Conservation (phyloP, 257 asterid species). For the Parsonsia alboflavescens region DNA sequence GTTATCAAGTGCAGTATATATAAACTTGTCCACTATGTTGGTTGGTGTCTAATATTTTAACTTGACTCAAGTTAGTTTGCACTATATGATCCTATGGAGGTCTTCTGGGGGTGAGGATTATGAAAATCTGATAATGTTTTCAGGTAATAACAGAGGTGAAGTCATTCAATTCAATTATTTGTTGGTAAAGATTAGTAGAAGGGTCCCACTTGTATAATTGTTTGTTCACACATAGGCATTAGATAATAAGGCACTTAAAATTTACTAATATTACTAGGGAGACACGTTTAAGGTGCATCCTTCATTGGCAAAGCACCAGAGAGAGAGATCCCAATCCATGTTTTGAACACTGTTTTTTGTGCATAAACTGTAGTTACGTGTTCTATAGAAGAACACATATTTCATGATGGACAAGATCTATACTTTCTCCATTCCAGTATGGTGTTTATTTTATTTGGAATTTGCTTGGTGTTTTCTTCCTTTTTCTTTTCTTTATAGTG, state of each 20-base stretch:
- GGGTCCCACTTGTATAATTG: neutral
- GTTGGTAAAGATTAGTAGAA: neutral
- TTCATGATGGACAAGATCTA: constrained; percentile 7
- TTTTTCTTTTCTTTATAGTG: neutral
- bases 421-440: neutral
- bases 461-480: neutral
- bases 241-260: neutral
- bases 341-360: neutral
- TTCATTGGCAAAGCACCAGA: constrained; percentile 63
- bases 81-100: neutral
- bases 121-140: too few relatives aligned
- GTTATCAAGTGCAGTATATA: neutral
- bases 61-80: neutral
- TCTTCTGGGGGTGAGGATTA: neutral
- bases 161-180: constrained; percentile 1
- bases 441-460: neutral
- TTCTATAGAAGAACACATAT: neutral
- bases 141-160: neutral
- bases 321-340: constrained; percentile 4
- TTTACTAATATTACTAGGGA: neutral
- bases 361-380: neutral
- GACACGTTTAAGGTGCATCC: constrained; percentile 38
- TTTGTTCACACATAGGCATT: neutral
- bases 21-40: neutral
- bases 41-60: neutral